Conservation (phyloP, 2,329 filamentous ascomycete genomes). For the Xylariaceae sp. region DNA sequence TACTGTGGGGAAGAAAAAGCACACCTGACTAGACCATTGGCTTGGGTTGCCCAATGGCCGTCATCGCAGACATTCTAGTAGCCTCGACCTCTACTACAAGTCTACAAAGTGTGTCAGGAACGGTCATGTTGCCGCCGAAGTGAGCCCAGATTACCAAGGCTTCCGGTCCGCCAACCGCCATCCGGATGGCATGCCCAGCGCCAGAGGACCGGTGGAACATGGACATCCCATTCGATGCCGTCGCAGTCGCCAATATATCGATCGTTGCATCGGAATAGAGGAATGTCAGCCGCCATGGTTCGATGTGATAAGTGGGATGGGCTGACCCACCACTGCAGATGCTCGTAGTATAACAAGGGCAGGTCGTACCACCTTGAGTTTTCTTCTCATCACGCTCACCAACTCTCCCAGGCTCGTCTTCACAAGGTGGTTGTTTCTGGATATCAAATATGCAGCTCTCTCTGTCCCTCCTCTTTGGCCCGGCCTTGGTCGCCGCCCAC, state of each 20-base stretch:
- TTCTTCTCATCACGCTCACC: background rate
- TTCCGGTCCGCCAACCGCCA: constrained; percentile 9
- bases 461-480: constrained; percentile 24
- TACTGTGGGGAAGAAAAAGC: too few species aligned
- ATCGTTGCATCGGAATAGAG: background rate
- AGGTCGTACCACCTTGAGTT: too few species aligned
- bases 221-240: background rate
- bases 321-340: too few species aligned
- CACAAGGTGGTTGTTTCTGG: background rate
- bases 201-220: background rate
- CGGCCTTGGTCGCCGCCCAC: constrained; percentile 31
- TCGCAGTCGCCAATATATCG: too few species aligned
- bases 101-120: constrained; percentile 5
- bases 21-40: too few species aligned
- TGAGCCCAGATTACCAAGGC: constrained; percentile 1
- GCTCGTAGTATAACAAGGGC: too few species aligned
- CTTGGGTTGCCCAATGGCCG: too few species aligned
- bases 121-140: constrained; percentile 9
- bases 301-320: too few species aligned
- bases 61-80: too few species aligned
- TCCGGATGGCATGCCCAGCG: background rate
- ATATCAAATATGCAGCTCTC: constrained; percentile 23
- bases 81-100: background rate
- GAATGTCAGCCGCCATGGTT: too few species aligned
- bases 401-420: background rate